These are phyloP conservation scores for Tylopilus balloui DNA, from an alignment of 768 basidiomycete genomes.

Conservation along the genomic window DNA sequence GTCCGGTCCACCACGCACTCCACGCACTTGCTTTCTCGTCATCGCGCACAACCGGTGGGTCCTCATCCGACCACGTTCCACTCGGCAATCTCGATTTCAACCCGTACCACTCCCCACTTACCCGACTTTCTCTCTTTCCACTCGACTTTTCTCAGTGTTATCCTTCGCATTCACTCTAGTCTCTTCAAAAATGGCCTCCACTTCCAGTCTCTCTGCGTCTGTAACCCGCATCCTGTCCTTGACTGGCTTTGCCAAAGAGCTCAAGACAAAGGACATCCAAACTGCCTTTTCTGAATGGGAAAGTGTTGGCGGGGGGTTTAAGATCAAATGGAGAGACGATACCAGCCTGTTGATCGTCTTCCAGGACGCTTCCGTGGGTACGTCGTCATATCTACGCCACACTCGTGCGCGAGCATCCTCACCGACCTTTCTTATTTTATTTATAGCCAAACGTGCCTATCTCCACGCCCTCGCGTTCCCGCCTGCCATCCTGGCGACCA, in stretches of 20 bases:
- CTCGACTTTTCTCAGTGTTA: neutral
- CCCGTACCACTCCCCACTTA: constrained; percentile 6
- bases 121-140: constrained; percentile 18
- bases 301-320: constrained; percentile 81
- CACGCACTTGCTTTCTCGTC: constrained; percentile 4
- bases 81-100: constrained; percentile 26
- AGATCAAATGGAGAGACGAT: constrained; percentile 99
- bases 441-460: constrained; percentile 44
- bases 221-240: constrained; percentile 93
- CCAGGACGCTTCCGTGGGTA: constrained; percentile 83
- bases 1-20: constrained; percentile 4
- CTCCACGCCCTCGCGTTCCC: constrained; percentile 83
- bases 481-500: constrained; percentile 59
- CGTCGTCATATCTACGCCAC: constrained; percentile 35
- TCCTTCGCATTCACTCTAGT: constrained; percentile 6
- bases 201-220: constrained; percentile 84
- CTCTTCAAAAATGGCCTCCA: constrained; percentile 51
- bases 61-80: constrained; percentile 22
- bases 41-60: constrained; percentile 9
- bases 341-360: constrained; percentile 95
- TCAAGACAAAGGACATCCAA: constrained; percentile 98
- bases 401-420: neutral
- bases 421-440: neutral
- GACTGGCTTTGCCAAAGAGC: constrained; percentile 88
- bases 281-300: constrained; percentile 88